Evolutionary conservation across 768 basidiomycete species (phyloP).

Genomic region (Pleurotus salmoneostramineus): DNA sequence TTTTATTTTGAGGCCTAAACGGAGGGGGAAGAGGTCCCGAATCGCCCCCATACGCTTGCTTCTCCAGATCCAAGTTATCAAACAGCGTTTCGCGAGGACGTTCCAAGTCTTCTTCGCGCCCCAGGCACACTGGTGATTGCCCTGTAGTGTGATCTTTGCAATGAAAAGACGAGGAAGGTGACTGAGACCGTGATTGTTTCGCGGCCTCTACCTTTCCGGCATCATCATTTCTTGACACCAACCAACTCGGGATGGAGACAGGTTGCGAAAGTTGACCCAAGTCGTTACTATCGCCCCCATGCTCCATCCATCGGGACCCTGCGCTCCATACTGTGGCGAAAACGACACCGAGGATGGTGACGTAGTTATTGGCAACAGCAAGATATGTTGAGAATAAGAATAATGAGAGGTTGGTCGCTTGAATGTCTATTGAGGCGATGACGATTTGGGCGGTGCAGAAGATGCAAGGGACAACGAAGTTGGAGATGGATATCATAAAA

Average conservation of each 20-base stretch:
- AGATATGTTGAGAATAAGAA: constrained; percentile 20
- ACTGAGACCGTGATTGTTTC: not conserved
- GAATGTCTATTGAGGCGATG: constrained; percentile 16
- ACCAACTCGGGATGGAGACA: not conserved
- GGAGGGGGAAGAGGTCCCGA: too few species aligned
- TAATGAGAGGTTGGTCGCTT: constrained; percentile 6
- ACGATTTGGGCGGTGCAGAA: constrained; percentile 29
- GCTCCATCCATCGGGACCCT: constrained; percentile 2
- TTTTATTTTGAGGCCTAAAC: not conserved
- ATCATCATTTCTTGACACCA: not conserved
- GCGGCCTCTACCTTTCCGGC: not conserved
- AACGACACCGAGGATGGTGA: constrained; percentile 31
- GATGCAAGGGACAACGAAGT: constrained; percentile 34
- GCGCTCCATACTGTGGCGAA: constrained; percentile 31
- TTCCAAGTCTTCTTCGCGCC: not conserved
- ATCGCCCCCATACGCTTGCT: not conserved
- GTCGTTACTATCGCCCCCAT: not conserved
- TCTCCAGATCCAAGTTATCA: not conserved
- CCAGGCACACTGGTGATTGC: not conserved
- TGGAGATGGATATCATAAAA: constrained; percentile 30
- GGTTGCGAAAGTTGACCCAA: not conserved
- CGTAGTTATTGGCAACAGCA: constrained; percentile 21
- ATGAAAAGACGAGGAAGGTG: constrained; percentile 1
- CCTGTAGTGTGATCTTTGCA: not conserved
- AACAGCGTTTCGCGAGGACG: not conserved